phyloP scores from a whole-genome alignment of 495 filamentous ascomycete species.

The Bryoglossum gracile region DNA sequence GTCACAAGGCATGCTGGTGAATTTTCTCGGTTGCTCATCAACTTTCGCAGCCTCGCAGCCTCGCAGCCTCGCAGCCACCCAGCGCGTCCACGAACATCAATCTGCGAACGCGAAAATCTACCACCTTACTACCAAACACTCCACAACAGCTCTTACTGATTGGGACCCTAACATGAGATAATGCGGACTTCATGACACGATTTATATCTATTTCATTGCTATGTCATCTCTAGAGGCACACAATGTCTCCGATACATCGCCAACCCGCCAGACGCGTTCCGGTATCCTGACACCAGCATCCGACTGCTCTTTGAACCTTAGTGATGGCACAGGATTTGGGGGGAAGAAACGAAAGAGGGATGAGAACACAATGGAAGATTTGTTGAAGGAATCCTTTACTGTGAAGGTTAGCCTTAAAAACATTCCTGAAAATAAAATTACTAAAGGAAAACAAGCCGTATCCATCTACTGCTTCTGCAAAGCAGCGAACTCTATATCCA shows the following conservation, averaged over 20 bases:
- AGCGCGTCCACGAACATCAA: neutral
- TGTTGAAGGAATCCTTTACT: slow-evolving; percentile 39
- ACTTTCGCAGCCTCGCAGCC: no score
- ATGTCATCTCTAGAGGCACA: slow-evolving; percentile 21
- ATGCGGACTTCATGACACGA: slow-evolving; percentile 14
- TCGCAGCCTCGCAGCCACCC: no score
- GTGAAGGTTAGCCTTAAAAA: slow-evolving; percentile 37
- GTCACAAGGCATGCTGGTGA: no score
- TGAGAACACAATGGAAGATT: slow-evolving; percentile 35
- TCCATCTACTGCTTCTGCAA: slow-evolving; percentile 46
- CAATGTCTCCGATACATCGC: slow-evolving; percentile 19
- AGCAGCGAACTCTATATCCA: slow-evolving; percentile 52
- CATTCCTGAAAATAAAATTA: slow-evolving; percentile 16
- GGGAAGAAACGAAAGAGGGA: slow-evolving; percentile 24
- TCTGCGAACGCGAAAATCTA: neutral
- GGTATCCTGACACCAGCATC: slow-evolving; percentile 29
- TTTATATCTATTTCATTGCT: slow-evolving; percentile 24
- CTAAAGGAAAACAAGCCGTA: slow-evolving; percentile 40
- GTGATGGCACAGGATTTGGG: slow-evolving; percentile 8
- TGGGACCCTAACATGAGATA: no score
- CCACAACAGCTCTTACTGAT: no score
- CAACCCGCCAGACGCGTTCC: slow-evolving; percentile 17
- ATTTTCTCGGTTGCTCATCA: no score
- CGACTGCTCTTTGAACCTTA: slow-evolving; percentile 24
- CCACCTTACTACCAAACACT: no score